Percentiles rank a stretch among this genome's conserved stretches.
Evolutionary conservation across 2,329 filamentous ascomycete species (phyloP).

Genomic region (Aspergillus sp.): DNA sequence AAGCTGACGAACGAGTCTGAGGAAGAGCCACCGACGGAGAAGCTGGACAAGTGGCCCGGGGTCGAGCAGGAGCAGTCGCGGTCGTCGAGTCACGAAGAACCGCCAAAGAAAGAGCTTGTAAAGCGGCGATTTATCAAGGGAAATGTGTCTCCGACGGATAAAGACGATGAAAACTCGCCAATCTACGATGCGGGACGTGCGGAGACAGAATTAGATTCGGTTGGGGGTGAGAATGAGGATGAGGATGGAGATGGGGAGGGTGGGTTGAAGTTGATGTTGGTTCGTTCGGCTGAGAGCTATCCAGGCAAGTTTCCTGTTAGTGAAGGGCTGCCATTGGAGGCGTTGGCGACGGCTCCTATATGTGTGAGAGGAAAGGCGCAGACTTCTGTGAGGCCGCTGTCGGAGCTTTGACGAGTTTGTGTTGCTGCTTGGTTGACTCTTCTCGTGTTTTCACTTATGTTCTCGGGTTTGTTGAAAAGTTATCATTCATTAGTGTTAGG

Average conservation of each 20-base stretch:
- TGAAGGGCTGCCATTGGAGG: conserved; percentile 19
- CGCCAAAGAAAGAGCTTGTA: too few relatives aligned
- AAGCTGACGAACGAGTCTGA: too few relatives aligned
- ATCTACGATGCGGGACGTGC: neutral
- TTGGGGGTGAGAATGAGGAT: conserved; percentile 7
- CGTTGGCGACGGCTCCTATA: conserved; percentile 17
- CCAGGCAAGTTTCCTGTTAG: conserved; percentile 29
- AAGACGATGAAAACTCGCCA: too few relatives aligned
- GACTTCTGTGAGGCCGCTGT: conserved; percentile 25
- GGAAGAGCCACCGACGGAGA: too few relatives aligned
- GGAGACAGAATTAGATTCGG: conserved; percentile 3
- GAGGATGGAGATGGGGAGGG: conserved; percentile 3
- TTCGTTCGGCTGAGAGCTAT: conserved; percentile 23
- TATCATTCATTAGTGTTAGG: too few relatives aligned
- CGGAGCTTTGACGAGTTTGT: conserved; percentile 14
- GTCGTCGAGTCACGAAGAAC: too few relatives aligned
- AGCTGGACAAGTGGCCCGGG: too few relatives aligned
- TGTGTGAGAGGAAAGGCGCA: conserved; percentile 17
- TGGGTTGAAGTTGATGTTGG: conserved; percentile 8
- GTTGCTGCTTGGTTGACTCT: too few relatives aligned
- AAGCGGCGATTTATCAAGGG: too few relatives aligned
- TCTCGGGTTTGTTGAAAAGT: too few relatives aligned
- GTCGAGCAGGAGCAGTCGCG: too few relatives aligned
- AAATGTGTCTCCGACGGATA: too few relatives aligned
- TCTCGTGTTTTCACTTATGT: neutral